Conservation (phyloP, 495 filamentous ascomycete species). For the Hypoxylon fragiforme region DNA sequence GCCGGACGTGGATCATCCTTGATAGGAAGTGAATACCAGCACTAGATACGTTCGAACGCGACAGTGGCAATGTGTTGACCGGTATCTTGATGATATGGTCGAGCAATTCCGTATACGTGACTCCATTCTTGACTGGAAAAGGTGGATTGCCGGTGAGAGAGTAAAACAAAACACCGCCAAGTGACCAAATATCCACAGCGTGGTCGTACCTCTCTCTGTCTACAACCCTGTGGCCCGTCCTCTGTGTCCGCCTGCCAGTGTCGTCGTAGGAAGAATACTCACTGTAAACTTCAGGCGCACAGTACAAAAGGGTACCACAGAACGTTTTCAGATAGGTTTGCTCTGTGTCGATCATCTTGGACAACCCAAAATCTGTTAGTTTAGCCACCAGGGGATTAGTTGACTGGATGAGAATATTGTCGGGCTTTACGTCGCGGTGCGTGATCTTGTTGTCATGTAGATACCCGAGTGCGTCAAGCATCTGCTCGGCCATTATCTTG, state of each 20-base stretch:
- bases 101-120: slow-evolving; percentile 65
- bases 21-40: slow-evolving; percentile 71
- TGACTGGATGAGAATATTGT: slow-evolving; percentile 86
- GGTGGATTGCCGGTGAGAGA: slow-evolving; percentile 75
- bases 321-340: slow-evolving; percentile 95
- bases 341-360: slow-evolving; percentile 83
- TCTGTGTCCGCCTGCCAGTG: slow-evolving; percentile 47
- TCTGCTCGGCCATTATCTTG: slow-evolving; percentile 70
- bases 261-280: slow-evolving; percentile 68
- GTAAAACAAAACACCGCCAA: slow-evolving; percentile 87
- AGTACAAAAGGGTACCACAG: slow-evolving; percentile 93
- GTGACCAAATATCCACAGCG: slow-evolving; percentile 92
- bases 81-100: slow-evolving; percentile 77
- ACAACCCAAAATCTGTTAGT: slow-evolving; percentile 93
- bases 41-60: slow-evolving; percentile 59
- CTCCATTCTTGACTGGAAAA: slow-evolving; percentile 66
- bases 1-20: slow-evolving; percentile 74
- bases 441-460: slow-evolving; percentile 85
- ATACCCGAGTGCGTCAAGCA: slow-evolving; percentile 82
- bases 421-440: slow-evolving; percentile 96
- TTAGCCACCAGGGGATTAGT: slow-evolving; percentile 78
- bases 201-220: slow-evolving; percentile 72
- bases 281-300: slow-evolving; percentile 93
- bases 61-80: slow-evolving; percentile 63
- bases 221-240: slow-evolving; percentile 38